Evolutionary conservation across 1,139 yeast species (phyloP), one percentile per base, ranked within the genome.

Genomic region (Arxiozyma heterogenica): DNA sequence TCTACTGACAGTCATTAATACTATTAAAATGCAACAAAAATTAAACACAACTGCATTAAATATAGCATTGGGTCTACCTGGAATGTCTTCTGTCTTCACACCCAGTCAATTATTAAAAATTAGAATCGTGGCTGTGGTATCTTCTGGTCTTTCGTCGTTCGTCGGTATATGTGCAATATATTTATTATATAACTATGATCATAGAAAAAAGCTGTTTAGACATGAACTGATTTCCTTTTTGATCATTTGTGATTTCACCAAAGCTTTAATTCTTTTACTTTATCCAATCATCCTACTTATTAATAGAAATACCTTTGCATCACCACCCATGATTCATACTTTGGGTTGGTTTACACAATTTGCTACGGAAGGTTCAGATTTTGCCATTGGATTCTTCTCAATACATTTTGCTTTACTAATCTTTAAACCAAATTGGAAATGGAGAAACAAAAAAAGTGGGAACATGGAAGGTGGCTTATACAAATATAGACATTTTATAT

Each of bases 341-440:
- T 80, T 88, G 49, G 97, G 96, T 4, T 90, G 87, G 74, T 83
- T 89, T 69, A 85, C 96, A 0, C 88, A 94, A 1, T 76, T 83
- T 44, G 79, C 91, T 39, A 85, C 87, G 34, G 95, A 89, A 68
- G 96, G 95, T 18, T 90, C 94, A 1, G 97, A 90, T 70, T 69
- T 88, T 47, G 94, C 95, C 27, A 90, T 90, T 51, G 72, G 89
- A 48, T 78, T 87, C 41, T 85, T 90, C 70, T 96, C 97, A 1
- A 70, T 89, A 22, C 96, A 90, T 68, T 85, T 93, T 8, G 89
- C 83, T 45, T 68, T 90, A 48, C 73, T 89, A 39, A 84, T 90
- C 21, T 87, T 87, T 68, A 74, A 74, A 58, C 89, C 94, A 0
- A 74, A 76, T 51, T 75, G 76, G 55, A 77, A 75, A 57, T 77